Evolutionary conservation across 2,329 filamentous ascomycete genomes (phyloP).

Genomic region (Nothomitra cinnamomea): DNA sequence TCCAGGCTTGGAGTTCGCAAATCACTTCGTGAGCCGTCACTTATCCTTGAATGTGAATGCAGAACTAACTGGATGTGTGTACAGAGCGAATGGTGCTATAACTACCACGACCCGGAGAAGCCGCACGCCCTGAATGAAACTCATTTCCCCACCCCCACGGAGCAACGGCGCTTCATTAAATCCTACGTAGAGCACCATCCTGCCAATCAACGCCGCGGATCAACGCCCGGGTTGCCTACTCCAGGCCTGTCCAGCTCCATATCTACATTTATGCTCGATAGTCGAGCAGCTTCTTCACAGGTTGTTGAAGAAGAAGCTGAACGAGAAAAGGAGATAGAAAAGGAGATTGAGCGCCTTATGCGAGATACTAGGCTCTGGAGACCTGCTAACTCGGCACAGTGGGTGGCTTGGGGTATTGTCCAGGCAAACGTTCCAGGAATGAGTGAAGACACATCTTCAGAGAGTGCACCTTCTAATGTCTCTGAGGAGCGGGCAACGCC

Average conservation of each 20-base stretch:
- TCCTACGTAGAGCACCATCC: conserved; percentile 76
- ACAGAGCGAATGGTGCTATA: conserved; percentile 85
- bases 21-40: conserved; percentile 60
- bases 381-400: conserved; percentile 70
- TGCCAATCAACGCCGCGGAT: conserved; percentile 36
- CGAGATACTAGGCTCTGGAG: conserved; percentile 76
- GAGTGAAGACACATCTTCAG: not conserved
- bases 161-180: conserved; percentile 71
- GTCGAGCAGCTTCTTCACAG: conserved; percentile 33
- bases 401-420: conserved; percentile 93
- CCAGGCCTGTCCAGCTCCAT: conserved; percentile 26
- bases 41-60: not conserved
- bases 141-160: conserved; percentile 59
- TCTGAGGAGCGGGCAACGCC: not conserved
- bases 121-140: conserved; percentile 51
- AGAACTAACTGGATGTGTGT: not conserved
- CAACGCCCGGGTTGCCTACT: conserved; percentile 17
- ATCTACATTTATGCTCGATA: conserved; percentile 65
- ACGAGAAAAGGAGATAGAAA: conserved; percentile 46
- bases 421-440: conserved; percentile 65
- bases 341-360: conserved; percentile 51
- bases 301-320: conserved; percentile 40
- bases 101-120: conserved; percentile 62
- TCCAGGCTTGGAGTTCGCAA: conserved; percentile 80
- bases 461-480: not conserved